phyloP scores from a whole-genome alignment of 331 rosid genomes.

The Pyracantha coccinea region DNA sequence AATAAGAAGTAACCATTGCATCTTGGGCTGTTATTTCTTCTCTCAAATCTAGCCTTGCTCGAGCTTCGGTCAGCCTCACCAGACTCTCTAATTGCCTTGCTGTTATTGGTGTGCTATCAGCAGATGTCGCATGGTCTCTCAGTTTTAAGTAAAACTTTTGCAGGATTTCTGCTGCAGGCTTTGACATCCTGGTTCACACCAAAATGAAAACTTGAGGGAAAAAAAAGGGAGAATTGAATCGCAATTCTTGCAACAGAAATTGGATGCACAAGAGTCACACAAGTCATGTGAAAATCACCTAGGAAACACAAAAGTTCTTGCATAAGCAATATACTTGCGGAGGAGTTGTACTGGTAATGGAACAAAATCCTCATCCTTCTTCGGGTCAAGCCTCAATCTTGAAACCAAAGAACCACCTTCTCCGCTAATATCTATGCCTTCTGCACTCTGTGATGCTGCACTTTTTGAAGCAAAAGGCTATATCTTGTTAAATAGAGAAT shows the following conservation, averaged over 20 bases:
- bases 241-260: conserved; percentile 9
- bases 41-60: conserved; percentile 87
- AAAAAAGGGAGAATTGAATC: neutral
- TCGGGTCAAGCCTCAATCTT: conserved; percentile 63
- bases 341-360: conserved; percentile 88
- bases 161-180: conserved; percentile 50
- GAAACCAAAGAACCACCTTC: conserved; percentile 47
- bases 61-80: conserved; percentile 92
- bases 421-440: conserved; percentile 30
- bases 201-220: neutral
- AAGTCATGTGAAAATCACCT: conserved; percentile 46
- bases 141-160: conserved; percentile 77
- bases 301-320: conserved; percentile 73
- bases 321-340: conserved; percentile 88
- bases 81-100: conserved; percentile 90
- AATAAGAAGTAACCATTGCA: conserved; percentile 58
- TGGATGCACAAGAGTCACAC: conserved; percentile 11
- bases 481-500: conserved; percentile 24
- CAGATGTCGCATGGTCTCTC: conserved; percentile 61
- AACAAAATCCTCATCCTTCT: conserved; percentile 57
- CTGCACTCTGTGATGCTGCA: conserved; percentile 35
- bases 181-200: conserved; percentile 63
- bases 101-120: conserved; percentile 90
- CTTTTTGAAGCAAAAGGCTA: conserved; percentile 23
- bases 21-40: conserved; percentile 80